Base-by-base conservation (phyloP, 75 land plant species). In the Picea glauca region DNA sequence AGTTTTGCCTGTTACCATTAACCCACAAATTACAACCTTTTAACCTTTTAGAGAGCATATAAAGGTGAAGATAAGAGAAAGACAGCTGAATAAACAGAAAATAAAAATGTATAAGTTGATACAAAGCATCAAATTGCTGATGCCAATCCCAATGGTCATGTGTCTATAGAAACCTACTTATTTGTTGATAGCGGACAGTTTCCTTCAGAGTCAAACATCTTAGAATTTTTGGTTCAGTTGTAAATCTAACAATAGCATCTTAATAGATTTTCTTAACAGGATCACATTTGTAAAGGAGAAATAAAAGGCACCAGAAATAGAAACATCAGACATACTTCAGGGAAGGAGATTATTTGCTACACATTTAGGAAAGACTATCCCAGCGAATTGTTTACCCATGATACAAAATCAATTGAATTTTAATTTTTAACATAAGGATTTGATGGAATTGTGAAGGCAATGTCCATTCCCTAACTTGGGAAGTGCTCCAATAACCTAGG, bases 1-100 rank as follows among this genome's bases (percentile, higher is more conserved):
- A 94, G 85, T 77, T 92, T 94, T 9, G 94, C 78, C 99, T 96
- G 84, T 60, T 35, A 67, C 59, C 18, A 26, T 60, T 5, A 50
- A 38, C 32, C 43, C 74, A 70, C 40, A 70, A 5, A 1, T 70
- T 70, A 63, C 26, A 70, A 43, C 43, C 38, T 35, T 46, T 18
- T 70, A 70, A 43, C 43, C 38, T 35, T 46, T 18, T 70, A 43
- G 23, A 40, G 32, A 17, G 54, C 50, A 43, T 43, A 9, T 9
- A 15, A 43, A 70, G 54, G 18, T 21, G 9, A 70, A n/a, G 35
- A 43, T 20, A 23, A 70, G 8, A 40, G 9, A 70, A 70, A 70
- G n/a, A 7, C 13, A 33, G 13, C 23, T 50, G 56, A 50, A 50
- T 50, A 12, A 8, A 20, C 11, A 70, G 9, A 18, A 21, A 70